phyloP scores from a whole-genome alignment of 805 yeast genomes.

The Vanderwaltozyma tropicalis region DNA sequence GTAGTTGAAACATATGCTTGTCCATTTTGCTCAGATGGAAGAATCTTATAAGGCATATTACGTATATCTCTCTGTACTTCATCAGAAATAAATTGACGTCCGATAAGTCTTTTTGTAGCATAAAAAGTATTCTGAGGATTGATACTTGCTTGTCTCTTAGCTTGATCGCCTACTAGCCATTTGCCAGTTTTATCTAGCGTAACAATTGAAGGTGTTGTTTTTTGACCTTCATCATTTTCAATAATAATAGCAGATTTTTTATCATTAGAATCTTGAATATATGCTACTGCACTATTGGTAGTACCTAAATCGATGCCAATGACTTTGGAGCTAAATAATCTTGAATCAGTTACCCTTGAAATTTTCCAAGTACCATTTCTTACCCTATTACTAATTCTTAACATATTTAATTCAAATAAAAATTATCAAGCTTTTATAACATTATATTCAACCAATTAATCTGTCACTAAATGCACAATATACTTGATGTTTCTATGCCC shows the following conservation, averaged over 20 bases:
- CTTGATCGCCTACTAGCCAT: conserved; percentile 54
- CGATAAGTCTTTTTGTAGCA: conserved; percentile 75
- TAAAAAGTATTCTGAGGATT: conserved; percentile 71
- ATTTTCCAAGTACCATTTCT: neutral
- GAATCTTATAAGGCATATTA: conserved; percentile 54
- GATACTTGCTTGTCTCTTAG: conserved; percentile 66
- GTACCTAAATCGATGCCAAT: conserved; percentile 81
- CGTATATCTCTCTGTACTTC: conserved; percentile 61
- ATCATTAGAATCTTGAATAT: conserved; percentile 29
- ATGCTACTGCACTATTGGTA: conserved; percentile 78
- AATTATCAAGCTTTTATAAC: neutral
- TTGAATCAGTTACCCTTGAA: neutral
- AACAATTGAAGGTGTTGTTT: conserved; percentile 74
- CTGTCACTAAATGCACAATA: no score
- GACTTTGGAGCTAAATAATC: conserved; percentile 26
- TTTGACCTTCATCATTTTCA: conserved; percentile 63
- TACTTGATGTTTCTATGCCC: no score
- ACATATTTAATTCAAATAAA: neutral
- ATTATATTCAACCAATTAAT: no score
- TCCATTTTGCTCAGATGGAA: conserved; percentile 43
- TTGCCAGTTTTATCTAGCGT: conserved; percentile 41
- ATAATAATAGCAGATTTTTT: conserved; percentile 60
- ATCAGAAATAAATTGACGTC: conserved; percentile 54
- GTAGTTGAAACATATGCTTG: conserved; percentile 53
- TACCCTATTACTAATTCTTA: neutral